Evolutionary conservation across 768 basidiomycete genomes (phyloP), one percentile per base, ranked within the genome.

Genomic region (Amyloporia xantha): DNA sequence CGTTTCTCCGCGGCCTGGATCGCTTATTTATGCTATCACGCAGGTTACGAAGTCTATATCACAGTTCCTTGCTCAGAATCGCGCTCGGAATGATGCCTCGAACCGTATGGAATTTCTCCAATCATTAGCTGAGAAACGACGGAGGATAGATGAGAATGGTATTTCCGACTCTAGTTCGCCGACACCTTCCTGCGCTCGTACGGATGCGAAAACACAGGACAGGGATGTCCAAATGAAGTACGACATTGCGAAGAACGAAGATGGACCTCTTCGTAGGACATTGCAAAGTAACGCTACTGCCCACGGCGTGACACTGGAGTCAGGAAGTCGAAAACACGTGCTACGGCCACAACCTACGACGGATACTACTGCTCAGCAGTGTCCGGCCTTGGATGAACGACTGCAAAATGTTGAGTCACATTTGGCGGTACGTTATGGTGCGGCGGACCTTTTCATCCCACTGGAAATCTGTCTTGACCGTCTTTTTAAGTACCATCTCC

Each of bases 231-330:
- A 91, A 59, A 88, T 91, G 73, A 86, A 86, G 62, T 91, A 90
- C 54, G 89, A 91, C 61, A 85, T 91, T 53, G 84, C 83, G n/a
- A 87, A 81, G 65, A 89, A 91, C 53, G 82, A 81, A 47, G 85
- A 86, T 30, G 88, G 88, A 0, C 86, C 87, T 1, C 68, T 91
- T 37, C 73, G 77, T 25, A 72, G 79, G 56, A 88, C 82, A 0
- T 58, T 80, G 53, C 73, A 74, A 56, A 63, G 58, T 20, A 61
- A 46, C 15, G 33, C 25, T n/a, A n/a, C n/a, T n/a, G n/a, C n/a
- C 7, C 48, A 46, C 3, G 21, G 7, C 5, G 36, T 23, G 4
- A 20, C 21, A 15, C 12, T 25, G 24, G 37, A 41, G n/a, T 27
- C 21, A 20, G 41, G 41, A 24, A 23, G 41, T n/a, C 25, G n/a